These are phyloP conservation scores for Colletotrichum karsti DNA, from an alignment of 2,329 filamentous ascomycete genomes.

Conservation along the genomic window DNA sequence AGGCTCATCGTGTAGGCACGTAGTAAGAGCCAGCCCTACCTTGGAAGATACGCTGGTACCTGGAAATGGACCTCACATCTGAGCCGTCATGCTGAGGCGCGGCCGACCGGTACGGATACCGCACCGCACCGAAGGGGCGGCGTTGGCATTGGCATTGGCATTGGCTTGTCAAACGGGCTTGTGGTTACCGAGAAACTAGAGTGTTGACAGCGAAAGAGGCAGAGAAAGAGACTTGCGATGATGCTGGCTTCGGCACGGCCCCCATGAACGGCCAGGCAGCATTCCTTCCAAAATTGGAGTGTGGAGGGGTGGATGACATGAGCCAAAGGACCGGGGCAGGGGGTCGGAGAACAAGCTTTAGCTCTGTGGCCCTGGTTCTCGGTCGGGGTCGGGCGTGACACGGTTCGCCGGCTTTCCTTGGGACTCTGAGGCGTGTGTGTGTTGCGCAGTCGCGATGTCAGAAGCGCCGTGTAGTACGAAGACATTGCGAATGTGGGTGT, in stretches of 20 bases:
- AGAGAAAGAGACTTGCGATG: background rate
- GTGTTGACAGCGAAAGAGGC: background rate
- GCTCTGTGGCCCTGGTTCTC: background rate
- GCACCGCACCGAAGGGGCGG: background rate
- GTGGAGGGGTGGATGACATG: conserved; percentile 16
- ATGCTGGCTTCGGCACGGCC: conserved; percentile 19
- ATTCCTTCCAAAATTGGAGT: conserved; percentile 19
- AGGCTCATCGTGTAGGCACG: conserved; percentile 21
- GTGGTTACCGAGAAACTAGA: background rate
- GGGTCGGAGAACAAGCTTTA: conserved; percentile 13
- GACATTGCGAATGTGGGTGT: background rate
- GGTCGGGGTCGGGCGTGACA: background rate
- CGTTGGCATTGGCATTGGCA: background rate
- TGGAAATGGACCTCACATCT: background rate
- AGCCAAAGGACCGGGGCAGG: background rate
- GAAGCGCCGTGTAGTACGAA: background rate
- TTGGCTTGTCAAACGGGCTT: background rate
- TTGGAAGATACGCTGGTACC: background rate
- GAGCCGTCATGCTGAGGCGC: conserved; percentile 13
- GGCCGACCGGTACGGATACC: conserved; percentile 12
- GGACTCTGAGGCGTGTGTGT: no score
- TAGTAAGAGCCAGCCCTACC: conserved; percentile 16
- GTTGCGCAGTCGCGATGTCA: background rate
- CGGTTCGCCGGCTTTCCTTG: background rate
- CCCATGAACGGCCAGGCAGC: conserved; percentile 24